Evolutionary conservation across 441 rosid genomes (phyloP).

Genomic region (Rhodomyrtus psidioides): DNA sequence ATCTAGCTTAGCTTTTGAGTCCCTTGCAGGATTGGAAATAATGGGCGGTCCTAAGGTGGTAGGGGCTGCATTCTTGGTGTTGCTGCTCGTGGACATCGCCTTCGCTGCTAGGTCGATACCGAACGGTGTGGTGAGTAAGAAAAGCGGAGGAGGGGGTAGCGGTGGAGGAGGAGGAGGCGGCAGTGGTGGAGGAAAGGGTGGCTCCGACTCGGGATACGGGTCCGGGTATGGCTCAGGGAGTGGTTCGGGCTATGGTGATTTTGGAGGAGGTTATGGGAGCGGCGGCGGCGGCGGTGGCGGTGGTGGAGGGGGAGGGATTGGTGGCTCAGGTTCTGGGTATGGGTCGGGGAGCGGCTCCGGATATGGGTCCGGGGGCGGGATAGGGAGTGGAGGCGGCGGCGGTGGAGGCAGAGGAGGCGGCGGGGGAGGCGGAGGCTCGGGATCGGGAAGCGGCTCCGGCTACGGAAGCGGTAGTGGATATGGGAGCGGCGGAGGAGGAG

Average conservation of each 20-base stretch:
- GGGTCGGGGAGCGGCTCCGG: slow-evolving; percentile 27
- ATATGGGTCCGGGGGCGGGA: slow-evolving; percentile 2
- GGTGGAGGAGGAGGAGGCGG: neutral
- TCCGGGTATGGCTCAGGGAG: neutral
- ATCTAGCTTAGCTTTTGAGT: neutral
- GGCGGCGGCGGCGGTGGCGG: slow-evolving; percentile 13
- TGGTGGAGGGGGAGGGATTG: slow-evolving; percentile 18
- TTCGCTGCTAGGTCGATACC: slow-evolving; percentile 2
- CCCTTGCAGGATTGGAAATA: neutral
- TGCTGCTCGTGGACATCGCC: slow-evolving; percentile 1
- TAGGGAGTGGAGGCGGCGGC: slow-evolving; percentile 9
- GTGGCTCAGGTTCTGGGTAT: slow-evolving; percentile 12
- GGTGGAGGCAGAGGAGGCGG: slow-evolving; percentile 15
- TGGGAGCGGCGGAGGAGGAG: neutral
- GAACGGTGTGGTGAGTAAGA: neutral
- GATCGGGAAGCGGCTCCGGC: slow-evolving; percentile 18
- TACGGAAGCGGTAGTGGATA: slow-evolving; percentile 23
- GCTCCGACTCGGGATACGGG: neutral
- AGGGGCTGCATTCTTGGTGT: neutral
- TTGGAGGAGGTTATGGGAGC: neutral
- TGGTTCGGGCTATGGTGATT: neutral
- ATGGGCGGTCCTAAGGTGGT: slow-evolving; percentile 7
- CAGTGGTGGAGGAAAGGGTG: neutral
- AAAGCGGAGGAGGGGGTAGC: neutral
- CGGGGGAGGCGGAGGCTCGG: slow-evolving; percentile 17